Conservation (phyloP, 768 basidiomycete genomes). For the Agaricus sinodeliciosus region DNA sequence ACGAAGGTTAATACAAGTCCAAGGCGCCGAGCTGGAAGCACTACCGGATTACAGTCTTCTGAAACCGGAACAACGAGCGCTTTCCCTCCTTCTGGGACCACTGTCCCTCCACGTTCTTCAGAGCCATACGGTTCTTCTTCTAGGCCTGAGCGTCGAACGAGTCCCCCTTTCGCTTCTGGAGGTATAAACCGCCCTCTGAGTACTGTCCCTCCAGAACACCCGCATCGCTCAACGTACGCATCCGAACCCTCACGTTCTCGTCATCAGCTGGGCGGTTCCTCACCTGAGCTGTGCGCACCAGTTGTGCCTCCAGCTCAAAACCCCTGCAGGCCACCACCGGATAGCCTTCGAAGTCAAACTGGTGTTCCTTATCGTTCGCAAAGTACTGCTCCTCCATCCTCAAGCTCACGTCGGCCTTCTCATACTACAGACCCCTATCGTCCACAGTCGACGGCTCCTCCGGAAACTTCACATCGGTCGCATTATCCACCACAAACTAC, state of each 20-base stretch:
- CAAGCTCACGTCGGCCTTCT: neutral
- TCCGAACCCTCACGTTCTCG: neutral
- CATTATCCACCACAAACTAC: neutral
- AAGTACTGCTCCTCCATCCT: conserved; percentile 4
- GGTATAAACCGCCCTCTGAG: neutral
- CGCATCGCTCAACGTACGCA: neutral
- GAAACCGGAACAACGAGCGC: neutral
- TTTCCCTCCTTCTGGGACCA: neutral
- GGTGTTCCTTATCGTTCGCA: conserved; percentile 4
- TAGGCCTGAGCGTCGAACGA: neutral
- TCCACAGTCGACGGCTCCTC: conserved; percentile 7
- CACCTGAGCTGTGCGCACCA: neutral
- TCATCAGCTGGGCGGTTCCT: neutral
- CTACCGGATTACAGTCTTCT: neutral
- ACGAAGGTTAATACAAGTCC: conserved; percentile 4
- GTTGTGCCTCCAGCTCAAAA: neutral
- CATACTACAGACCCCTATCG: conserved; percentile 4
- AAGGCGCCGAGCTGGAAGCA: neutral
- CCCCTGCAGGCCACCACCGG: neutral
- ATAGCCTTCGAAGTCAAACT: neutral
- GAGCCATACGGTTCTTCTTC: neutral
- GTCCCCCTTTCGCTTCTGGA: conserved; percentile 2
- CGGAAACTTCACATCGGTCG: conserved; percentile 3
- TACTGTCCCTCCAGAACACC: neutral
- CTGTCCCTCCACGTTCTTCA: neutral